Evolutionary conservation across 768 basidiomycete species (phyloP).

Genomic region (Boletus fagicola): DNA sequence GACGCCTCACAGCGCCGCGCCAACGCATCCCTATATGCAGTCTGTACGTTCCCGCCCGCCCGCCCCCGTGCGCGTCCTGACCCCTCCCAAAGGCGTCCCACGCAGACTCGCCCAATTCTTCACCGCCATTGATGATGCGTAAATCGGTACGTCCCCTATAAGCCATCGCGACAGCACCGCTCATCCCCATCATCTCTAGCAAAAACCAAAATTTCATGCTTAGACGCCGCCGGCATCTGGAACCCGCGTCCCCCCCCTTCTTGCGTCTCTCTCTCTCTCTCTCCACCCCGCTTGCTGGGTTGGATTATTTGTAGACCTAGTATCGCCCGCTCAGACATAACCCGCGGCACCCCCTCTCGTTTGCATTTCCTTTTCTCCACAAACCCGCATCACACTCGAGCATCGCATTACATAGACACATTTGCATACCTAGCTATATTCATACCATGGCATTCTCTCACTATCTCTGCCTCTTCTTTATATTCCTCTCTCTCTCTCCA

Average conservation of each 20-base stretch:
- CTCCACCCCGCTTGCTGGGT: constrained; percentile 13
- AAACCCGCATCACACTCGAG: constrained; percentile 21
- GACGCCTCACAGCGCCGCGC: constrained; percentile 34
- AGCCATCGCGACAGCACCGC: background rate
- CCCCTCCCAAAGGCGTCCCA: constrained; percentile 34
- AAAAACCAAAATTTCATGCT: constrained; percentile 38
- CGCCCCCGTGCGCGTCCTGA: constrained; percentile 2
- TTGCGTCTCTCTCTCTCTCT: background rate
- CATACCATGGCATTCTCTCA: constrained; percentile 34
- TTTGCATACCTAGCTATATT: constrained; percentile 36
- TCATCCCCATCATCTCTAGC: constrained; percentile 6
- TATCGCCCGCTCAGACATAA: constrained; percentile 9
- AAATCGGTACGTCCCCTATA: constrained; percentile 39
- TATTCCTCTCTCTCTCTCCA: constrained; percentile 2
- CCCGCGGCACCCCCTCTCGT: constrained; percentile 21
- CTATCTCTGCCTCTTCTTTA: background rate
- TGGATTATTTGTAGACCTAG: constrained; percentile 24
- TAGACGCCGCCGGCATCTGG: constrained; percentile 13
- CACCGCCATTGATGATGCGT: constrained; percentile 56
- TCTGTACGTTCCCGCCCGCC: constrained; percentile 32
- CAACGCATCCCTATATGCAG: constrained; percentile 34
- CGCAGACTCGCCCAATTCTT: constrained; percentile 38
- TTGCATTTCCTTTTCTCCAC: constrained; percentile 10
- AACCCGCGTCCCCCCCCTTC: background rate
- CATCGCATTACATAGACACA: constrained; percentile 33